Evolutionary conservation across 345 rosid species (phyloP).

Genomic region (Bretschneidera sinensis): DNA sequence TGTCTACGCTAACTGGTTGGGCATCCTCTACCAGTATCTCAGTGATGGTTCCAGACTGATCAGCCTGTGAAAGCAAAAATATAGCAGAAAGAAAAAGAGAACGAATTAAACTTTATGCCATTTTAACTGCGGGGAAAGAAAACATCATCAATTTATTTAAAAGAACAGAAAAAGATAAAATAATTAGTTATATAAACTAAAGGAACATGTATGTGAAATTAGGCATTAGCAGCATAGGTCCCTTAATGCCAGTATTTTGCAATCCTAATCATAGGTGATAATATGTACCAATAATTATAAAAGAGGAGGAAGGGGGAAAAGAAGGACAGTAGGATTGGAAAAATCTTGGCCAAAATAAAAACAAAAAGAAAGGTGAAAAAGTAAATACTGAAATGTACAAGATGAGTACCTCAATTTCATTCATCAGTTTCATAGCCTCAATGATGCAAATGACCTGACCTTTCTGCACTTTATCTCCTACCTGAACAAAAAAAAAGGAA

Average conservation of each 20-base stretch:
- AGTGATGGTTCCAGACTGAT: constrained; percentile 79
- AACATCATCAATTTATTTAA: background rate
- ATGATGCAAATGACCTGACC: constrained; percentile 92
- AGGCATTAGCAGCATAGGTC: too few relatives aligned
- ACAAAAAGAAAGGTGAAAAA: background rate
- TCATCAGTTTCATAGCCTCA: constrained; percentile 99
- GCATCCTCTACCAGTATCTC: constrained; percentile 81
- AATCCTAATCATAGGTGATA: background rate
- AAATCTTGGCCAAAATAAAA: too few relatives aligned
- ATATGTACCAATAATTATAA: too few relatives aligned
- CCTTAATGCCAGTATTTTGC: background rate
- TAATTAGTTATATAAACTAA: background rate
- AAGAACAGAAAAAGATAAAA: background rate
- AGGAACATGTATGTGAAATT: too few relatives aligned
- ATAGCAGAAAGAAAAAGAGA: background rate
- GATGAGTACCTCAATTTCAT: constrained; percentile 80
- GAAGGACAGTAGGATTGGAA: background rate
- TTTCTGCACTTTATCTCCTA: constrained; percentile 95
- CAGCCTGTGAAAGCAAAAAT: constrained; percentile 53
- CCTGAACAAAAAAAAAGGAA: constrained; percentile 37
- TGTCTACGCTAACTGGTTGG: constrained; percentile 77
- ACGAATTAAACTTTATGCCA: background rate
- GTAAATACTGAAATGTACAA: too few relatives aligned
- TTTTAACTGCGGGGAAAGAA: background rate
- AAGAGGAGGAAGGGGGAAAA: too few relatives aligned